These are phyloP conservation scores for Tolypocladium tropicale DNA, from an alignment of 2,329 filamentous ascomycete species.

Conservation along the genomic window DNA sequence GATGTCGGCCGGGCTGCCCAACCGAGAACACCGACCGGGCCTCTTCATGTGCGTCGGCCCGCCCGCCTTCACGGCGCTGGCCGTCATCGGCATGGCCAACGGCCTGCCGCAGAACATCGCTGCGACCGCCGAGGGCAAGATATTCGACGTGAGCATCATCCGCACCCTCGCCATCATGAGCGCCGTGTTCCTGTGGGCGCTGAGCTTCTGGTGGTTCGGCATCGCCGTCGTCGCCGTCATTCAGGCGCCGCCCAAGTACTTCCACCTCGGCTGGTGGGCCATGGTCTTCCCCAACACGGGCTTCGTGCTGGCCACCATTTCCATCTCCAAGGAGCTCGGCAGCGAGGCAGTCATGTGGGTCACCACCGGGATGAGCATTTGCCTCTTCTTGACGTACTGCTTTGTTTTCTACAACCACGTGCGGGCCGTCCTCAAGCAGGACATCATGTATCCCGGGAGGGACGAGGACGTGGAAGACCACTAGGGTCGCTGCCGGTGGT, in stretches of 20 bases:
- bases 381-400: constrained; percentile 28
- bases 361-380: constrained; percentile 38
- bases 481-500: background rate
- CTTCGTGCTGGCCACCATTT: constrained; percentile 46
- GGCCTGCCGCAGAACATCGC: constrained; percentile 32
- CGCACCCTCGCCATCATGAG: constrained; percentile 34
- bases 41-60: constrained; percentile 72
- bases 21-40: constrained; percentile 50
- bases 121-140: constrained; percentile 27
- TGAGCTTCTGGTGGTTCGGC: constrained; percentile 49
- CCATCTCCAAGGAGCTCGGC: constrained; percentile 37
- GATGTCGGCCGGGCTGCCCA: constrained; percentile 56
- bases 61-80: constrained; percentile 60
- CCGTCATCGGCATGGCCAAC: constrained; percentile 56
- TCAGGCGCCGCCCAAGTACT: constrained; percentile 34
- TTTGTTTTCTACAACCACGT: constrained; percentile 33
- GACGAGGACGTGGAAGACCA: constrained; percentile 42
- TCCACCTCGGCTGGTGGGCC: constrained; percentile 55
- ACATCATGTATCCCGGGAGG: constrained; percentile 45
- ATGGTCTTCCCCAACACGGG: constrained; percentile 53
- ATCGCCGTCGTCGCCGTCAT: constrained; percentile 23
- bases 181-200: constrained; percentile 53
- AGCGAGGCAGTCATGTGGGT: constrained; percentile 36
- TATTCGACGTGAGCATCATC: constrained; percentile 31
- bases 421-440: constrained; percentile 36